Conservation (phyloP, 805 yeast species). For the Starmerella vaccinii region DNA sequence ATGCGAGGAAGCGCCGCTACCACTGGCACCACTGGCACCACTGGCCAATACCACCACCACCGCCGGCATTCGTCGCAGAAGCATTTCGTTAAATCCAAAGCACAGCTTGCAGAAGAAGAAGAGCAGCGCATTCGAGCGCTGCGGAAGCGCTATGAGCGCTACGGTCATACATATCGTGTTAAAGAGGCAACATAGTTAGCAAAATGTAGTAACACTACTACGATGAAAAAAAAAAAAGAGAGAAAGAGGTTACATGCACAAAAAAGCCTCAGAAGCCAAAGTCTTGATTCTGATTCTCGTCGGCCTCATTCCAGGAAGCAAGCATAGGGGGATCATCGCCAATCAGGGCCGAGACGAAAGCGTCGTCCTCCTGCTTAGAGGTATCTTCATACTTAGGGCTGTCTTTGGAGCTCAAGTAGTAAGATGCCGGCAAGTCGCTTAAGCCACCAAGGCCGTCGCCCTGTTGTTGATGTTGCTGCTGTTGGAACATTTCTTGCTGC, state of each 20-base stretch:
- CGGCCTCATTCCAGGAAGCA: constrained; percentile 3
- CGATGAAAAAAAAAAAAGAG: not conserved
- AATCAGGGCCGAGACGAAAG: constrained; percentile 5
- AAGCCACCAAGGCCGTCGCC: constrained; percentile 7
- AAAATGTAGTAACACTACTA: not conserved
- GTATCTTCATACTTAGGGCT: not conserved
- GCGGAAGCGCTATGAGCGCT: constrained; percentile 19
- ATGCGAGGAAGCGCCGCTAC: not conserved
- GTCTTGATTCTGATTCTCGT: not conserved
- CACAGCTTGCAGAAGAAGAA: constrained; percentile 23
- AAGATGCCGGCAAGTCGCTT: constrained; percentile 16
- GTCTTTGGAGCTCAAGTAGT: constrained; percentile 10
- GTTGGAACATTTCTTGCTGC: constrained; percentile 17
- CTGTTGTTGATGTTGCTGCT: constrained; percentile 10
- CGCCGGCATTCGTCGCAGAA: too few species aligned
- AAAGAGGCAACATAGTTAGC: not conserved
- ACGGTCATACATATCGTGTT: constrained; percentile 17
- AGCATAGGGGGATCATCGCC: constrained; percentile 4
- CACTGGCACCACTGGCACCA: too few species aligned
- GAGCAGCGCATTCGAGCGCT: constrained; percentile 10
- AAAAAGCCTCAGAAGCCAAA: not conserved
- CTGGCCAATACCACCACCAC: too few species aligned
- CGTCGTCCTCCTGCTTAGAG: not conserved
- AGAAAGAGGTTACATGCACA: not conserved
- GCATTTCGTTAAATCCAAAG: constrained; percentile 22